Base-by-base conservation (phyloP, 2,329 filamentous ascomycete species). In the Neonectria hederae region DNA sequence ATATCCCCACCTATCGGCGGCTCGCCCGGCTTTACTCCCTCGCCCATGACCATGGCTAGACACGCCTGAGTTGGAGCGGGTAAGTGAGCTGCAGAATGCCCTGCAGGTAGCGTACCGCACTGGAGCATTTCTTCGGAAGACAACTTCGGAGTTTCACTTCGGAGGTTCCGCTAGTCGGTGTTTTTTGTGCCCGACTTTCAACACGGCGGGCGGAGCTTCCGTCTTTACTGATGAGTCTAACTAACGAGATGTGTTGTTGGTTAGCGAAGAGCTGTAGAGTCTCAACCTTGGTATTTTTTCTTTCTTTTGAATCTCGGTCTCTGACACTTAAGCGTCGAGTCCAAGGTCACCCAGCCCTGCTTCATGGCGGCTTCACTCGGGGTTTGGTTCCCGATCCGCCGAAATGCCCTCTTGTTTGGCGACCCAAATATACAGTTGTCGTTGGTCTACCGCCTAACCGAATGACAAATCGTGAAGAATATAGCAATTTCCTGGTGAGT, bases 1-100 rank as follows among this genome's bases (percentile, higher is more conserved):
- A 72, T 69, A 70, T 69, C 70, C 63, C 70, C 70, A 72, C 70
- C 70, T 72, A 72, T 71, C 70, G 70, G 70, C 63, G 63, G 42
- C 32, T 52, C 62, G 56, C 53, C 62, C 66, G 46, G 63, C 66
- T 46, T 69, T 66, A 53, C 59, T 54, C 54, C 11, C 19, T 55
- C 59, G 68, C 48, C 54, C 26, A 46, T 30, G 26, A 35, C 40
- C 40, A 45, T 53, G 55, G 21, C 38, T 19, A n/a, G n/a, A 21
- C 26, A n/a, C 48, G 19, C 14, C 28, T 5, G 11, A 6, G n/a
- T 51, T 14, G 10, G 22, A 24, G 40, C n/a, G 45, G 28, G 8
- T 1, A 22, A 17, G 43, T 17, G 43, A 14, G 22, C 26, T 14
- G n/a, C n/a, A 8, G 13, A 10, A 26, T 28, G 42, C 22, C 24